phyloP scores from a whole-genome alignment of 352 stramenopile species.

The Phytopythium cucurbitacearum region DNA sequence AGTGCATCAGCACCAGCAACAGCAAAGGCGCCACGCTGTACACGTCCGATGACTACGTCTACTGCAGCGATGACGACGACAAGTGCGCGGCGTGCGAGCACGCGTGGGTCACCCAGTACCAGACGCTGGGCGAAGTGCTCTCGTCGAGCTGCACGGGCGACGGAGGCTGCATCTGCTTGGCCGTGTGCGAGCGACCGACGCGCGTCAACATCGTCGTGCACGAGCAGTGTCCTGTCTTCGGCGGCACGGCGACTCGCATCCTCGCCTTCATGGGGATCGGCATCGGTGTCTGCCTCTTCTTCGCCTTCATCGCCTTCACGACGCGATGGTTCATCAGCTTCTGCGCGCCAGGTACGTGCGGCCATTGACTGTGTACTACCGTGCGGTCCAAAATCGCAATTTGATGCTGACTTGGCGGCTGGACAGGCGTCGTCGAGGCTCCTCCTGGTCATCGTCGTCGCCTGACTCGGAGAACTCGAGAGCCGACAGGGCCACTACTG shows the following conservation, averaged over 20 bases:
- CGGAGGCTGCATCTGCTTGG: slow-evolving; percentile 39
- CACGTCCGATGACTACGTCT: slow-evolving; percentile 23
- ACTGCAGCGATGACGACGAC: slow-evolving; percentile 30
- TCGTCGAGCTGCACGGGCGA: slow-evolving; percentile 22
- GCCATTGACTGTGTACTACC: neutral
- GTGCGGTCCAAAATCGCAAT: neutral
- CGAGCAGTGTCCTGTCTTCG: slow-evolving; percentile 18
- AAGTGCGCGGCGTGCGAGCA: slow-evolving; percentile 17
- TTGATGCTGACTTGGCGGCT: neutral
- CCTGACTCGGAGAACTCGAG: neutral
- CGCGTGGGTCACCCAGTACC: slow-evolving; percentile 20
- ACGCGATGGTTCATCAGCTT: slow-evolving; percentile 3
- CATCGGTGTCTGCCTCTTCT: slow-evolving; percentile 5
- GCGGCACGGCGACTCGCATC: slow-evolving; percentile 16
- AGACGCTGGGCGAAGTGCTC: slow-evolving; percentile 7
- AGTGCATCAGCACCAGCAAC: slow-evolving; percentile 24
- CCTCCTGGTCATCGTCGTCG: slow-evolving; percentile 18
- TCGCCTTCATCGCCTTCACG: neutral
- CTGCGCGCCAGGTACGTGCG: neutral
- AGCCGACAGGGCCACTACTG: slow-evolving; percentile 17
- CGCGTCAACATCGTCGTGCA: slow-evolving; percentile 17
- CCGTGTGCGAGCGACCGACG: slow-evolving; percentile 24
- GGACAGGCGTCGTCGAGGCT: neutral
- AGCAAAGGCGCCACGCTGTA: slow-evolving; percentile 12
- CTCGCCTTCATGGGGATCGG: slow-evolving; percentile 17